phyloP scores from a whole-genome alignment of 1,139 yeast genomes.

The Saccharomyces pastorianus region DNA sequence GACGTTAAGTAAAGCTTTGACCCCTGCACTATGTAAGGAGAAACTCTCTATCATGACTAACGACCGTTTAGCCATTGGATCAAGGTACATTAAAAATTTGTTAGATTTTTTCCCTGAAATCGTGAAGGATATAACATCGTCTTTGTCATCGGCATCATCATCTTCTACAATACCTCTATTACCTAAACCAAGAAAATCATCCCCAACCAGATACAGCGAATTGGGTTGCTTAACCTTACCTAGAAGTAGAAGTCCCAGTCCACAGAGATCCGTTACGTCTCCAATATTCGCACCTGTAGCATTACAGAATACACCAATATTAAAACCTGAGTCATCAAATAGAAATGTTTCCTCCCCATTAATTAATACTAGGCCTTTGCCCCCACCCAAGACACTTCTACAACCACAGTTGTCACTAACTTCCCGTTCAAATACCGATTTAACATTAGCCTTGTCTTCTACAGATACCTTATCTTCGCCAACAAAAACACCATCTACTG shows the following conservation, averaged over 20 bases:
- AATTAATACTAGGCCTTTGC: conserved; percentile 3
- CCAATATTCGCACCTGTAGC: neutral
- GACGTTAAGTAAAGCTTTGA: conserved; percentile 42
- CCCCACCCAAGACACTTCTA: conserved; percentile 6
- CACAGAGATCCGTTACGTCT: conserved; percentile 2
- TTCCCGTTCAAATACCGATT: conserved; percentile 5
- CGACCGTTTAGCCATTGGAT: conserved; percentile 42
- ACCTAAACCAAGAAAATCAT: conserved; percentile 26
- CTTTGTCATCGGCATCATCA: neutral
- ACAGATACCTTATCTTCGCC: neutral
- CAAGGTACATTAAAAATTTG: conserved; percentile 43
- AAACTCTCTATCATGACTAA: conserved; percentile 39
- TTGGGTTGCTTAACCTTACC: conserved; percentile 3
- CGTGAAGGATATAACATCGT: conserved; percentile 3
- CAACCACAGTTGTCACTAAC: conserved; percentile 1
- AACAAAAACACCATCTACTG: conserved; percentile 5
- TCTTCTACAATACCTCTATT: conserved; percentile 14
- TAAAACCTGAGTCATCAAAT: neutral
- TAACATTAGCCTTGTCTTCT: conserved; percentile 1
- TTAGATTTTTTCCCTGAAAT: conserved; percentile 39
- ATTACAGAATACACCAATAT: neutral
- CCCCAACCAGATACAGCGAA: conserved; percentile 17
- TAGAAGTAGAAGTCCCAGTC: conserved; percentile 8
- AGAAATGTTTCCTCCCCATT: conserved; percentile 3
- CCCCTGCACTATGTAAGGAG: conserved; percentile 48